Evolutionary conservation across 345 rosid genomes (phyloP), one percentile per base, ranked within the genome.

Genomic region (Salix dunnii): DNA sequence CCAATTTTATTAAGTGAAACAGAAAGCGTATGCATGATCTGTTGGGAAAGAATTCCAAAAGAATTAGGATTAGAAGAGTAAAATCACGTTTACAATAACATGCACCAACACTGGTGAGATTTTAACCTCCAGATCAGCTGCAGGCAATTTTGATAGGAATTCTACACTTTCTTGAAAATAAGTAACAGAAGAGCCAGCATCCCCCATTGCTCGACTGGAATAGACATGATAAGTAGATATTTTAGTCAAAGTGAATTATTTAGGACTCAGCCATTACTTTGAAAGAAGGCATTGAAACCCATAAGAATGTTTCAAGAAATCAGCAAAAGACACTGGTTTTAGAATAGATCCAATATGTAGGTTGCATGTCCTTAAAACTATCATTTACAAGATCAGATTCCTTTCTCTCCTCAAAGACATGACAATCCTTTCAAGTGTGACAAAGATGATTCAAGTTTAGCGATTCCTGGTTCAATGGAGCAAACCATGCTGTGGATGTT

Each of bases 1-100:
- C 99, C 99, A 72, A 96, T 86, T 87, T 93, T 96, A 80, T 96
- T 96, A 75, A 92, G 96, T 43, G 98, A 96, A 78, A 96, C 98
- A 78, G 98, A 93, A 69, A 92, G 96, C 6, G 98, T 91, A 83
- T 96, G 98, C 28, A 88, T 87, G 38, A 92, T 85, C 98, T 93
- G 93, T 70, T 70, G 28, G 81, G 75, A 13, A 70, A 74, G 30
- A 74, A 38, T 64, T 67, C 7, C 4, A 40, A 36, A 77, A 36
- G 40, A 60, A 46, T 77, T 30, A 74, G 65, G 63, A 30, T 17
- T 13, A 30, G 58, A 2, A 25, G 11, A 11, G 68, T 17, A 72
- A 70, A 76, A 73, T 27, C 36, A 67, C 42, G 16, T 31, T 13
- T 7, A 25, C 14, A 69, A 71, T 20, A 40, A 42, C 7, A 30